These are phyloP conservation scores for Yarrowia sp. DNA, from an alignment of 805 yeast genomes.

Conservation along the genomic window DNA sequence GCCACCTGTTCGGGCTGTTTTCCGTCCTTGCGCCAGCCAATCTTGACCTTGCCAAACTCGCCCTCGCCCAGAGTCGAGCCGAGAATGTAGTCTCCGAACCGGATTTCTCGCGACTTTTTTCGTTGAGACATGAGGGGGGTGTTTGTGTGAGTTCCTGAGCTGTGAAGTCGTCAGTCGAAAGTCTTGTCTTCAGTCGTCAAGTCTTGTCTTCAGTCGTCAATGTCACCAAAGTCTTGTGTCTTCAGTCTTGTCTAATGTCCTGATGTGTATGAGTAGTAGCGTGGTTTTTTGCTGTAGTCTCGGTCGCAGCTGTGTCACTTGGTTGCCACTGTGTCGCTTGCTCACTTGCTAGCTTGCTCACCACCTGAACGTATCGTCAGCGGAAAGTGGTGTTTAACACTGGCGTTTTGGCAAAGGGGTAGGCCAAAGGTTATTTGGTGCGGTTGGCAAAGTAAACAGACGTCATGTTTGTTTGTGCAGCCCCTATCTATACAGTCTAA, in stretches of 20 bases:
- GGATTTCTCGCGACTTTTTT: conserved; percentile 47
- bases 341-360: no score
- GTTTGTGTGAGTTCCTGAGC: not conserved
- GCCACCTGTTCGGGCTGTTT: conserved; percentile 63
- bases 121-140: conserved; percentile 8
- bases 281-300: no score
- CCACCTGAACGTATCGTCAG: no score
- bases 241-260: no score
- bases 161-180: no score
- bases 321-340: no score
- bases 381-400: conserved; percentile 23
- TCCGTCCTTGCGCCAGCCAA: conserved; percentile 93
- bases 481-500: conserved; percentile 38
- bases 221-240: no score
- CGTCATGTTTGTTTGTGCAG: conserved; percentile 38
- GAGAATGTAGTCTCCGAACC: conserved; percentile 87
- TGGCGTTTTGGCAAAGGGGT: conserved; percentile 36
- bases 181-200: no score
- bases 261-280: no score
- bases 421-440: conserved; percentile 8
- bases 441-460: conserved; percentile 30
- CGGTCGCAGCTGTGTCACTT: no score
- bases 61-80: conserved; percentile 98
- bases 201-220: no score
- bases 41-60: conserved; percentile 95